Conservation (phyloP, 805 yeast genomes). For the Ogataea naganishii region DNA sequence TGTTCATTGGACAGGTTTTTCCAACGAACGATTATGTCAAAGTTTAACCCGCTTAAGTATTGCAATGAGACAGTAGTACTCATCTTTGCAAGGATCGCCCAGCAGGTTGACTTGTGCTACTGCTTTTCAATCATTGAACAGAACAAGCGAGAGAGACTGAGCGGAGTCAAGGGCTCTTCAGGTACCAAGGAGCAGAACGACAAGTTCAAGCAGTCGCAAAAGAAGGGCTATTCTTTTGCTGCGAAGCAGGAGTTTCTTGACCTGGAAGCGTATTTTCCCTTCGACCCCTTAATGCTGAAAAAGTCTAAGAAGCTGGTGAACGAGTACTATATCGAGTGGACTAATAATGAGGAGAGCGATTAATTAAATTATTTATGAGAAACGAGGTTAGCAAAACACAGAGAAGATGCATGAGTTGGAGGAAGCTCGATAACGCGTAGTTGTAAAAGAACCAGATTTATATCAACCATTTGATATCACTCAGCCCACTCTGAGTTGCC, state of each 20-base stretch:
- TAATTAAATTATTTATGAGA: too few species aligned
- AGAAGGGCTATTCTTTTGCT: slow-evolving; percentile 18
- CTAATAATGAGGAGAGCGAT: slow-evolving; percentile 52
- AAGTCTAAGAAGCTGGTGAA: slow-evolving; percentile 46
- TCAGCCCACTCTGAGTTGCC: too few species aligned
- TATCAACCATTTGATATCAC: too few species aligned
- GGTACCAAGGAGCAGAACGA: slow-evolving; percentile 14
- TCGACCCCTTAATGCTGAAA: slow-evolving; percentile 80
- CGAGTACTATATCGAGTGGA: slow-evolving; percentile 73
- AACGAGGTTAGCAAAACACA: too few species aligned
- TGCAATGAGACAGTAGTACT: slow-evolving; percentile 90
- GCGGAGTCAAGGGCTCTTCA: slow-evolving; percentile 28
- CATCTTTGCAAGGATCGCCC: slow-evolving; percentile 89
- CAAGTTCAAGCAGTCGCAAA: neutral
- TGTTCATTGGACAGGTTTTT: slow-evolving; percentile 77
- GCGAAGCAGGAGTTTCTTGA: slow-evolving; percentile 79
- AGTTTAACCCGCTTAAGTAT: slow-evolving; percentile 87
- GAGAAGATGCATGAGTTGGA: too few species aligned
- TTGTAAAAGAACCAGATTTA: too few species aligned
- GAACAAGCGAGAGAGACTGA: slow-evolving; percentile 65
- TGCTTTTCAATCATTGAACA: slow-evolving; percentile 90
- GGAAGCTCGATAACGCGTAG: too few species aligned
- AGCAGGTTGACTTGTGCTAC: slow-evolving; percentile 81
- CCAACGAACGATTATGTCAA: slow-evolving; percentile 75
- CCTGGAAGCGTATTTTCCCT: slow-evolving; percentile 92